Base-by-base conservation (phyloP, 345 rosid genomes). In the Bruguiera gymnorhiza region DNA sequence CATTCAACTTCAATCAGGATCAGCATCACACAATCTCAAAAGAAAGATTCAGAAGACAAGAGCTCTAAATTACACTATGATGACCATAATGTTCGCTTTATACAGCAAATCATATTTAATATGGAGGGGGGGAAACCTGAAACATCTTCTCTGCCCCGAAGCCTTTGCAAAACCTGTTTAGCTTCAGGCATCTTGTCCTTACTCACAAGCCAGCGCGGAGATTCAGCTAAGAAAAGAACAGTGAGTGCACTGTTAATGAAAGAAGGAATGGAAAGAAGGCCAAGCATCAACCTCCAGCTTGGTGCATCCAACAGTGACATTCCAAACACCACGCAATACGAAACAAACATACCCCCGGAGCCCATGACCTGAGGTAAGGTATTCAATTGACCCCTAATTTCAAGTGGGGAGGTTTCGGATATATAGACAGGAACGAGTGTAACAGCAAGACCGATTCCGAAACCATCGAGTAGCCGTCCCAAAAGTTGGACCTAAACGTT, bases 141-240 rank as follows among this genome's bases (percentile, higher is more conserved):
- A 62, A 83, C 86, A 51, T 83, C 86, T 61, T 77, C 80, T 46
- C 70, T 76, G 57, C 82, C 82, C 0, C 81, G 82, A 52, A 80
- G 72, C 66, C 70, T 65, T 74, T 75, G 84, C 71, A 83, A 73
- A 63, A 78, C 75, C 43, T 21, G 27, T 6, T 66, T 70, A 34
- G 86, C 86, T 55, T 83, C 79, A 7, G 18, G 27, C 84, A 80
- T 73, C 62, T 67, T 75, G 30, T 84, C 84, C 68, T 80, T 80
- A 60, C 82, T 78, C n/a, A 78, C 86, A 19, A 83, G 86, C 86
- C 86, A 83, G 46, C 86, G 48, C 1, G 86, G 84, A 20, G 86
- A 83, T 51, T 80, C 82, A 1, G 86, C 82, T 78, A 83, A 55
- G 76, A 60, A 75, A 65, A 80, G 59, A n/a, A 83, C 53, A 2